phyloP scores from a whole-genome alignment of 495 filamentous ascomycete species.

The Talaromyces thailandensis region DNA sequence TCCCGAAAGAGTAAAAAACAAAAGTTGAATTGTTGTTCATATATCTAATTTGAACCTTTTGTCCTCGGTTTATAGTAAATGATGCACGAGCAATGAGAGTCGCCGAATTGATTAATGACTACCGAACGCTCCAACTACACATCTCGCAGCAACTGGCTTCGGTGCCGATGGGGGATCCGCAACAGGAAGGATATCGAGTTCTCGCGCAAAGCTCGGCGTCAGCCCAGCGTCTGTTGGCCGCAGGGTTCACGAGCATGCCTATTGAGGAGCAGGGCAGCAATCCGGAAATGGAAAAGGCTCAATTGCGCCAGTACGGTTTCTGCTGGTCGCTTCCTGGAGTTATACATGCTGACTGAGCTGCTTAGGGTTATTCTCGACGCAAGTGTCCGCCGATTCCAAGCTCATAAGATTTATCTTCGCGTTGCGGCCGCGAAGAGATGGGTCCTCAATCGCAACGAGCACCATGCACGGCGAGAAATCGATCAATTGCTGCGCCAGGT shows the following conservation, averaged over 20 bases:
- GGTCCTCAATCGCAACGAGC: conserved; percentile 59
- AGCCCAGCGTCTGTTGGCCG: conserved; percentile 63
- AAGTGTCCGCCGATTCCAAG: conserved; percentile 71
- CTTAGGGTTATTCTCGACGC: conserved; percentile 69
- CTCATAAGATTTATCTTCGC: conserved; percentile 75
- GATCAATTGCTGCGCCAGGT: conserved; percentile 56
- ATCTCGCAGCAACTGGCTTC: conserved; percentile 61
- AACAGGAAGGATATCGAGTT: conserved; percentile 69
- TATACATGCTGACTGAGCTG: neutral
- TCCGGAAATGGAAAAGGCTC: conserved; percentile 62
- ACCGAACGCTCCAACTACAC: conserved; percentile 70
- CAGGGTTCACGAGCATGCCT: conserved; percentile 53
- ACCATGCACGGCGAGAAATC: conserved; percentile 26
- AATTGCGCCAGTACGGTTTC: conserved; percentile 42
- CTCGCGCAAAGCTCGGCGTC: conserved; percentile 67
- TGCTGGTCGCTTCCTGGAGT: neutral
- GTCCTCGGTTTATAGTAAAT: conserved; percentile 52
- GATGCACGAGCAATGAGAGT: conserved; percentile 72
- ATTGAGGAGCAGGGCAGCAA: conserved; percentile 42
- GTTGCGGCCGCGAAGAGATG: conserved; percentile 71
- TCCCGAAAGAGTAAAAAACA: neutral
- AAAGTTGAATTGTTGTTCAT: neutral
- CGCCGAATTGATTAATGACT: conserved; percentile 77
- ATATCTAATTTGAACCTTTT: conserved; percentile 3
- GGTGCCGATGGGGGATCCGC: conserved; percentile 54